A percentile compares a stretch with the other conserved stretches of the same genome.
phyloP scores from a whole-genome alignment of 495 filamentous ascomycete genomes.

The Friedmanniomyces simplex region DNA sequence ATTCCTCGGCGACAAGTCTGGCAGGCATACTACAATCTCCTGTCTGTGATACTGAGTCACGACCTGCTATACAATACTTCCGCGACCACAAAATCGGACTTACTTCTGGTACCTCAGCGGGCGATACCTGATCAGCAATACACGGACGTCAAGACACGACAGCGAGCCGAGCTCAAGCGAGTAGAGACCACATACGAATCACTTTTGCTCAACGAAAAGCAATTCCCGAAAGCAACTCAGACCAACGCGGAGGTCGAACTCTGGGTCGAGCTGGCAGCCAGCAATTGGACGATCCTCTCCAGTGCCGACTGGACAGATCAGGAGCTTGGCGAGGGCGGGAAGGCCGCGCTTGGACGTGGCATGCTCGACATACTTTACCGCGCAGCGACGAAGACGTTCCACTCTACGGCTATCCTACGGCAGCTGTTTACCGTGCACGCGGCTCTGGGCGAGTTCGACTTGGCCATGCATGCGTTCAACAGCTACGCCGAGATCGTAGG shows the following conservation, averaged over 20 bases:
- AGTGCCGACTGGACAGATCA: slow-evolving; percentile 63
- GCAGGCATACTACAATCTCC: slow-evolving; percentile 66
- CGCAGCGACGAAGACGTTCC: slow-evolving; percentile 83
- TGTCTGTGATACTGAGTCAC: slow-evolving; percentile 54
- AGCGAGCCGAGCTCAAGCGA: slow-evolving; percentile 59
- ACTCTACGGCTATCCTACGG: slow-evolving; percentile 76
- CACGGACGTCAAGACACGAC: slow-evolving; percentile 46
- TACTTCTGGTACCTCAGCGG: neutral
- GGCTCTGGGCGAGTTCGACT: slow-evolving; percentile 72
- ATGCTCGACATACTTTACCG: slow-evolving; percentile 54
- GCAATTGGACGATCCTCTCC: slow-evolving; percentile 74
- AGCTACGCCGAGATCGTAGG: slow-evolving; percentile 81
- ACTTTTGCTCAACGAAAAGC: slow-evolving; percentile 59
- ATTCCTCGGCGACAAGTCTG: slow-evolving; percentile 49
- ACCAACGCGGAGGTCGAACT: slow-evolving; percentile 62
- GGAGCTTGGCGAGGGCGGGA: slow-evolving; percentile 69
- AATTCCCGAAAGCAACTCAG: slow-evolving; percentile 74
- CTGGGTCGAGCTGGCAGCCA: slow-evolving; percentile 69
- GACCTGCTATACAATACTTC: slow-evolving; percentile 29
- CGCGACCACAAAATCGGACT: slow-evolving; percentile 2
- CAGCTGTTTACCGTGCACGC: slow-evolving; percentile 83
- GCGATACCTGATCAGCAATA: slow-evolving; percentile 1
- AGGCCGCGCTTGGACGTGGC: slow-evolving; percentile 55
- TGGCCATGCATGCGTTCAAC: slow-evolving; percentile 77
- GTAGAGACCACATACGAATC: slow-evolving; percentile 65